Conservation (phyloP, 306 rosid genomes). For the Bauhinia variegata region DNA sequence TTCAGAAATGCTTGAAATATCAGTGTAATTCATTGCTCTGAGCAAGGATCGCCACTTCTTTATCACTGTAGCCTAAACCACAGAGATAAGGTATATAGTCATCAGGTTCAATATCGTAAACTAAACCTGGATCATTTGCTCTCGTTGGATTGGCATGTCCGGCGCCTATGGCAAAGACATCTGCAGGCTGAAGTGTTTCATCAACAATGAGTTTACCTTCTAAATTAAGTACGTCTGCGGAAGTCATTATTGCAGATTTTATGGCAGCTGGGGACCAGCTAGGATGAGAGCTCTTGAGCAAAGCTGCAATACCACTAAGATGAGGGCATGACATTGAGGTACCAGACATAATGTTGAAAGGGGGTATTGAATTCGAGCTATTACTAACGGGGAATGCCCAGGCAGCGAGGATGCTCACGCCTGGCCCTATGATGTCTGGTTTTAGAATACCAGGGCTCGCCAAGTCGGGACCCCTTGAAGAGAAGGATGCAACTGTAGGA, state of each 20-base stretch:
- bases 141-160: slow-evolving; percentile 79
- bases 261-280: slow-evolving; percentile 80
- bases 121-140: slow-evolving; percentile 72
- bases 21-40: slow-evolving; percentile 53
- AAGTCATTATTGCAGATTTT: slow-evolving; percentile 69
- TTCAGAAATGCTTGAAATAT: slow-evolving; percentile 60
- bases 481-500: slow-evolving; percentile 62
- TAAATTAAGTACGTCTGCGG: slow-evolving; percentile 37
- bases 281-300: slow-evolving; percentile 78
- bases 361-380: slow-evolving; percentile 43
- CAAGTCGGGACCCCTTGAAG: slow-evolving; percentile 76
- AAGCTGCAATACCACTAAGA: slow-evolving; percentile 79
- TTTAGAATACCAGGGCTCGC: slow-evolving; percentile 74
- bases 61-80: slow-evolving; percentile 61
- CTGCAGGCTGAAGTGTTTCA: slow-evolving; percentile 57
- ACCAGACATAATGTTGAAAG: slow-evolving; percentile 69
- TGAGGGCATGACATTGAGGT: slow-evolving; percentile 89
- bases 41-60: slow-evolving; percentile 52
- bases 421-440: slow-evolving; percentile 78
- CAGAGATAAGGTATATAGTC: slow-evolving; percentile 77
- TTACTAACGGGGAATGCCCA: slow-evolving; percentile 65
- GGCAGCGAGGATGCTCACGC: slow-evolving; percentile 66
- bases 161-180: slow-evolving; percentile 68
- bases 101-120: slow-evolving; percentile 65
- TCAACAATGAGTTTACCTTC: slow-evolving; percentile 51